A percentile compares a stretch with the other conserved stretches of the same genome.
phyloP scores from a whole-genome alignment of 345 rosid genomes.

The Hypericum androsaemum region DNA sequence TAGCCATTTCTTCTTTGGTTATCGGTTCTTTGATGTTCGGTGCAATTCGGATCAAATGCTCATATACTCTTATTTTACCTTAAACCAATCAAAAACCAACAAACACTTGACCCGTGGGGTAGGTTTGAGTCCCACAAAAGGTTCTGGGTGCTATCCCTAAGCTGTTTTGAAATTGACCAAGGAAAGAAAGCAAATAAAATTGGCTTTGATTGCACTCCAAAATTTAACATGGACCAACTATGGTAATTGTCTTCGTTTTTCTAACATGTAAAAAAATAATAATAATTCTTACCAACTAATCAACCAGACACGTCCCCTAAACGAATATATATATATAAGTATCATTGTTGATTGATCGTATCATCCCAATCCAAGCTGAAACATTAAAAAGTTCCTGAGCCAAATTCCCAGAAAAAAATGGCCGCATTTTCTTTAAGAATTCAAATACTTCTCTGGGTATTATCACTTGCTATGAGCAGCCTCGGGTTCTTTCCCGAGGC shows the following conservation, averaged over 20 bases:
- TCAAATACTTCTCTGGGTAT: constrained; percentile 9
- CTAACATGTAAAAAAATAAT: not conserved
- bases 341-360: not conserved
- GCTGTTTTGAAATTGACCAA: not conserved
- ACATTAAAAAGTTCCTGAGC: not conserved
- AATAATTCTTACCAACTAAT: constrained; percentile 9
- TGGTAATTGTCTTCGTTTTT: constrained; percentile 14
- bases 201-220: constrained; percentile 38
- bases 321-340: constrained; percentile 13
- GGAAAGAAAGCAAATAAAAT: not conserved
- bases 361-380: not conserved
- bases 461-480: constrained; percentile 17
- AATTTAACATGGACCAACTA: constrained; percentile 18
- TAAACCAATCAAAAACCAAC: no score
- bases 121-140: no score
- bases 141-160: not conserved
- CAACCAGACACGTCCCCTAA: constrained; percentile 9
- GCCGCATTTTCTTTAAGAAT: constrained; percentile 10
- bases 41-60: no score
- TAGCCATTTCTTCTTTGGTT: no score
- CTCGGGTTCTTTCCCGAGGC: constrained; percentile 23
- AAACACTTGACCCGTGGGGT: no score
- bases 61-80: no score
- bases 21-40: no score
- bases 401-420: constrained; percentile 7